These are phyloP conservation scores for Aspergillus fructus DNA, from an alignment of 2,329 filamentous ascomycete species.

Conservation along the genomic window DNA sequence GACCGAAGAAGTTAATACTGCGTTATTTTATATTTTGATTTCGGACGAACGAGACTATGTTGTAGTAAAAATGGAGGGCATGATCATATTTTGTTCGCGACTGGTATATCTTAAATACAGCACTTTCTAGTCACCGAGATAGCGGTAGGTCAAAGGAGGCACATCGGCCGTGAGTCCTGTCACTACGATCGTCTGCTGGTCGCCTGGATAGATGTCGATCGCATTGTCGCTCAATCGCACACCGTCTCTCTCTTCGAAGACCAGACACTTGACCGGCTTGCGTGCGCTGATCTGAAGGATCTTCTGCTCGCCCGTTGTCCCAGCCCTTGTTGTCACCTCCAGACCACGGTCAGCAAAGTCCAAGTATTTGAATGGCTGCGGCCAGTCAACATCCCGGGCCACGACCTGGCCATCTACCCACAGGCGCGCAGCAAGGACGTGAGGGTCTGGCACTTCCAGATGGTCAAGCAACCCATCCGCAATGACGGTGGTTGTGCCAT, in stretches of 20 bases:
- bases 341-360: slow-evolving; percentile 54
- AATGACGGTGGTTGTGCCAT: slow-evolving; percentile 53
- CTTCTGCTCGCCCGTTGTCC: slow-evolving; percentile 18
- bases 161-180: not conserved
- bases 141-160: not conserved
- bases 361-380: slow-evolving; percentile 61
- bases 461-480: slow-evolving; percentile 54
- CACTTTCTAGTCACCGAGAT: not conserved
- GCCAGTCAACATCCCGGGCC: slow-evolving; percentile 60
- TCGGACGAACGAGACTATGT: no score
- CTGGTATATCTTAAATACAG: no score
- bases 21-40: no score
- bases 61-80: no score
- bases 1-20: no score
- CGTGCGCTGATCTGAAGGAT: slow-evolving; percentile 46
- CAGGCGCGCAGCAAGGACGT: slow-evolving; percentile 53
- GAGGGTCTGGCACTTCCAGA: slow-evolving; percentile 45
- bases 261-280: slow-evolving; percentile 59
- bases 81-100: no score
- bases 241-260: slow-evolving; percentile 59
- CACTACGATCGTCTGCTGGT: slow-evolving; percentile 53
- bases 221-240: slow-evolving; percentile 56
- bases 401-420: slow-evolving; percentile 54
- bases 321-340: slow-evolving; percentile 39
- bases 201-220: slow-evolving; percentile 58